Base-by-base conservation (phyloP, 805 yeast genomes). In the Barnettozyma botsteinii region DNA sequence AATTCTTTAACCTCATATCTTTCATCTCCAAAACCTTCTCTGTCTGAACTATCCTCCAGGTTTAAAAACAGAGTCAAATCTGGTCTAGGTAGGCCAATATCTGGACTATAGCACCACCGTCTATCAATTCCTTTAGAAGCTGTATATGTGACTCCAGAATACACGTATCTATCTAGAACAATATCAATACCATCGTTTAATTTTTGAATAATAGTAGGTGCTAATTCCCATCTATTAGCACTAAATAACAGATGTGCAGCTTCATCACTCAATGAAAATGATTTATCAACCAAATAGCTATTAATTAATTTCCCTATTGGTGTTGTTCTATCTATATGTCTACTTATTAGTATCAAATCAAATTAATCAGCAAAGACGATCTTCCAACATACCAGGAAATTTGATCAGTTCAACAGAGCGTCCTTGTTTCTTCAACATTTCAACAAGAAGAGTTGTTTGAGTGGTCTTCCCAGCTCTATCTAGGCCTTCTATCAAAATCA, bases 381-480 rank as follows among this genome's bases (percentile, higher is more conserved):
- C 4, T 14, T 11, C 1, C 11, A 7, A 46, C 60, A 14, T 46
- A 56, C 60, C 57, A 12, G 98, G 98, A 50, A 93, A 89, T 59
- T 87, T 89, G 46, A 84, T 53, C 26, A 84, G 61, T 40, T 67
- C 66, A 4, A 71, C 71, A 5, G 63, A 54, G 2, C 67, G 66
- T 2, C 60, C 59, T 1, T 46, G 34, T 4, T 52, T 45, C 14
- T 52, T 31, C 11, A 69, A 49, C 5, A 49, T 51, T 1, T 62
- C 53, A 1, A 65, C 51, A 9, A 83, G 50, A 3, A 55, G 48
- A 3, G 60, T 55, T 7, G 82, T 72, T 57, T 93, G 98, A 0
- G 97, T 88, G 3, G 96, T 77, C 55, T 93, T 93, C 0, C 99
- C 99, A 0, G 97, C 82, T 36, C 99, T 66, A 55, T 93, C 99